phyloP scores from a whole-genome alignment of 2,329 filamentous ascomycete species.

The Beauveria caledonica region DNA sequence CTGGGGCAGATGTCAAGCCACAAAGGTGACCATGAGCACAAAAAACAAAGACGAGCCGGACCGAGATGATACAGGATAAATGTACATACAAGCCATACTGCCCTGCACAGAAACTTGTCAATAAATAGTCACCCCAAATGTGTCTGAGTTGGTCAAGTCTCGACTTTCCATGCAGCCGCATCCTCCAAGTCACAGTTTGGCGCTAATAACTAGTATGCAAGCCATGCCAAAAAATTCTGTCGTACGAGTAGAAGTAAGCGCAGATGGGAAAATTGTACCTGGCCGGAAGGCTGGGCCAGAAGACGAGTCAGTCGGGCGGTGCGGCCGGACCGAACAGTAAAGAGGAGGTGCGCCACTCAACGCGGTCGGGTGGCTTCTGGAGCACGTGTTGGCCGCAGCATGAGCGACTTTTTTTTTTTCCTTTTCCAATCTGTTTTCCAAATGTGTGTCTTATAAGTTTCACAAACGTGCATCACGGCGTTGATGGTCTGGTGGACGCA shows the following conservation, averaged over 20 bases:
- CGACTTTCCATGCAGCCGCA: neutral
- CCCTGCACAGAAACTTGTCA: too few relatives aligned
- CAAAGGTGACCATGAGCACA: too few relatives aligned
- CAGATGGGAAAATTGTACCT: neutral
- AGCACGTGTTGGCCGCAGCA: neutral
- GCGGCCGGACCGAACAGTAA: neutral
- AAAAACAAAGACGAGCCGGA: too few relatives aligned
- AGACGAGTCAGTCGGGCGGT: neutral
- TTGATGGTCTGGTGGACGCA: neutral
- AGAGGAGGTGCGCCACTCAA: neutral
- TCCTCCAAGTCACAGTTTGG: neutral
- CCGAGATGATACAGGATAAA: too few relatives aligned
- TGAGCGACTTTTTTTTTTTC: neutral
- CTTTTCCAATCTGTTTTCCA: neutral
- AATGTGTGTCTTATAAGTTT: neutral
- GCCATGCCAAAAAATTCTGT: neutral
- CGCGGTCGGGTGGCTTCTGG: neutral
- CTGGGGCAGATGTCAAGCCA: too few relatives aligned
- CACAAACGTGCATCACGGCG: neutral
- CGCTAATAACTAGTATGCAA: neutral
- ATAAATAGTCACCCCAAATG: neutral
- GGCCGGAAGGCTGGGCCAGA: neutral
- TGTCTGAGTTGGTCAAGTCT: neutral
- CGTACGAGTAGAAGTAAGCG: neutral
- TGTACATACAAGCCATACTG: too few relatives aligned